Conservation (phyloP, 2,329 filamentous ascomycete genomes). For the Monilinia polystroma region DNA sequence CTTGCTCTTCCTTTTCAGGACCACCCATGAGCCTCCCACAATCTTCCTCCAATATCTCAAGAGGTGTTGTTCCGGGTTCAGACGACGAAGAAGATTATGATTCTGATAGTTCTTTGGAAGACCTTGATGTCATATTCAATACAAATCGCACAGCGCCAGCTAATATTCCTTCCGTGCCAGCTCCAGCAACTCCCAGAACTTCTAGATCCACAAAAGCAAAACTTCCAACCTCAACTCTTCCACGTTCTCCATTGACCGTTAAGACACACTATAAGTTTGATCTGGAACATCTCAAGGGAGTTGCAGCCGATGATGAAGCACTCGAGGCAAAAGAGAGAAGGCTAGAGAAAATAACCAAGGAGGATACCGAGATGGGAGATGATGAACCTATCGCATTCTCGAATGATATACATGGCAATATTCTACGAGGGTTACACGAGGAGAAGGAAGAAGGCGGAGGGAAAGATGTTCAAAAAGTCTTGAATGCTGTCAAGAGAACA, state of each 20-base stretch:
- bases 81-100: constrained; percentile 61
- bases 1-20: constrained; percentile 1
- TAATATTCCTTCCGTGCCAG: constrained; percentile 2
- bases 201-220: constrained; percentile 25
- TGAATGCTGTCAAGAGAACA: constrained; percentile 58
- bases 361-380: constrained; percentile 16
- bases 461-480: constrained; percentile 45
- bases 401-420: constrained; percentile 10
- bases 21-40: neutral
- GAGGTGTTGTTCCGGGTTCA: constrained; percentile 60
- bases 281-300: constrained; percentile 59
- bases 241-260: constrained; percentile 48
- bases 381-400: constrained; percentile 1
- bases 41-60: constrained; percentile 12
- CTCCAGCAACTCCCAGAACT: constrained; percentile 24
- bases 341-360: constrained; percentile 38
- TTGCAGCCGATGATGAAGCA: constrained; percentile 58
- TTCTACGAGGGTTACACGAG: constrained; percentile 10
- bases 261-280: constrained; percentile 60
- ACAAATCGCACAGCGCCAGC: constrained; percentile 26
- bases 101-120: constrained; percentile 55
- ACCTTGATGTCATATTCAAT: constrained; percentile 45
- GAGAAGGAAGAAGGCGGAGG: constrained; percentile 44
- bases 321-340: constrained; percentile 54
- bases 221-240: constrained; percentile 40